Conservation (phyloP, 176 grass and related monocot species). For the Themeda triandra region DNA sequence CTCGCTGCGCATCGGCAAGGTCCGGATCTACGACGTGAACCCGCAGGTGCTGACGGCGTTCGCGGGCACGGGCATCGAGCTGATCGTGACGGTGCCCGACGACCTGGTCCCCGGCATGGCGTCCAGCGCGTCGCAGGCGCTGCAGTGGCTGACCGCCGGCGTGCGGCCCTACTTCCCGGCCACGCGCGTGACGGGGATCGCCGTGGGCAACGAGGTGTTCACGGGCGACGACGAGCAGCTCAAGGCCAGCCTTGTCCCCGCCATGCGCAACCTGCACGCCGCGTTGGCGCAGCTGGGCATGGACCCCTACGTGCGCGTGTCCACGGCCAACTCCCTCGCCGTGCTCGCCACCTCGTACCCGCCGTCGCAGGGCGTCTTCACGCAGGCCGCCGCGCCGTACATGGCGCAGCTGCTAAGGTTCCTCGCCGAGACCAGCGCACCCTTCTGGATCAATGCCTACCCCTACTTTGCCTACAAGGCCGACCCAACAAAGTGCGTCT, state of each 20-base stretch:
- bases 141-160: slow-evolving; percentile 60
- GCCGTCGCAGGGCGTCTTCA: slow-evolving; percentile 78
- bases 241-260: slow-evolving; percentile 76
- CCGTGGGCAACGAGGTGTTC: slow-evolving; percentile 88
- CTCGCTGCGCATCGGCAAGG: slow-evolving; percentile 67
- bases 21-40: slow-evolving; percentile 84
- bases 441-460: slow-evolving; percentile 91
- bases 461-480: slow-evolving; percentile 95
- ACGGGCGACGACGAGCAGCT: slow-evolving; percentile 64
- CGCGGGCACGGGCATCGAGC: slow-evolving; percentile 65
- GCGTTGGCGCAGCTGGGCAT: slow-evolving; percentile 70
- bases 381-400: slow-evolving; percentile 40
- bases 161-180: slow-evolving; percentile 75
- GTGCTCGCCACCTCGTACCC: slow-evolving; percentile 83
- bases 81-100: slow-evolving; percentile 84
- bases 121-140: slow-evolving; percentile 35
- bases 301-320: slow-evolving; percentile 65
- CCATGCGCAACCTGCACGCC: slow-evolving; percentile 74
- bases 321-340: slow-evolving; percentile 75
- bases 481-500: slow-evolving; percentile 40
- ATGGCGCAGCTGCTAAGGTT: slow-evolving; percentile 70
- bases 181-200: slow-evolving; percentile 75
- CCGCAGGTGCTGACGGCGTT: slow-evolving; percentile 79
- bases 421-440: slow-evolving; percentile 56
- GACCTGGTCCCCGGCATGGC: slow-evolving; percentile 59